Base-by-base conservation (phyloP, 164 flowering plant genomes). In the Piper betle region DNA sequence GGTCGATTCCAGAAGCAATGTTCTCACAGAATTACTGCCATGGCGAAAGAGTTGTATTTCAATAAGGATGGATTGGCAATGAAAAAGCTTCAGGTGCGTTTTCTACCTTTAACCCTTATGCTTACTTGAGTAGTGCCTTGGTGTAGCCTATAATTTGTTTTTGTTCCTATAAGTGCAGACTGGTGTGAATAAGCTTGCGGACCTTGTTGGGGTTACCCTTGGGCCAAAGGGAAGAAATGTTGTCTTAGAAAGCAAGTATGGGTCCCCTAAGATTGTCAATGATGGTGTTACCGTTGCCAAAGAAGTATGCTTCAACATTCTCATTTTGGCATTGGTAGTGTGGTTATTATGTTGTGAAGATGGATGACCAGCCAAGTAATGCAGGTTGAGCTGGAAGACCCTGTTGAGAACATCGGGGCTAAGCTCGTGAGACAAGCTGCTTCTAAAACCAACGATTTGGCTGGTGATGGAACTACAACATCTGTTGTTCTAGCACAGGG, bases 401-500 rank as follows among this genome's bases (percentile, higher is more conserved):
- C 97, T 15, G 96, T 94, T 38, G 99, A 94, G 74, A 94, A 94
- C 69, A 88, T 94, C 63, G 99, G 99, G 53, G 99, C 95, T 10
- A 91, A 87, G 70, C 72, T 94, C 60, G 99, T 94, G 62, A 84
- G 99, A 60, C 99, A 93, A 73, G 99, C 99, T 19, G 99, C 99
- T 75, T 82, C 99, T 13, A 93, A 90, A 80, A 93, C 99, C 52
- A 93, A 93, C 75, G 99, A 93, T 65, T 75, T 93, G 74, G 99
- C 99, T 78, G 99, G 99, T 62, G 99, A 93, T 78, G 99, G 99
- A 15, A 93, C 99, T 6, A 93, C 99, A 10, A 90, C 99, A 18
- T 93, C 99, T 37, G 99, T 93, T 71, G 97, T 93, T 68, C 96
- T 93, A 63, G 99, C 99, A 11, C 99, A 93, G 63, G 99, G 99